phyloP scores from a whole-genome alignment of 305 asterid genomes.

The Fraxinus sp. region DNA sequence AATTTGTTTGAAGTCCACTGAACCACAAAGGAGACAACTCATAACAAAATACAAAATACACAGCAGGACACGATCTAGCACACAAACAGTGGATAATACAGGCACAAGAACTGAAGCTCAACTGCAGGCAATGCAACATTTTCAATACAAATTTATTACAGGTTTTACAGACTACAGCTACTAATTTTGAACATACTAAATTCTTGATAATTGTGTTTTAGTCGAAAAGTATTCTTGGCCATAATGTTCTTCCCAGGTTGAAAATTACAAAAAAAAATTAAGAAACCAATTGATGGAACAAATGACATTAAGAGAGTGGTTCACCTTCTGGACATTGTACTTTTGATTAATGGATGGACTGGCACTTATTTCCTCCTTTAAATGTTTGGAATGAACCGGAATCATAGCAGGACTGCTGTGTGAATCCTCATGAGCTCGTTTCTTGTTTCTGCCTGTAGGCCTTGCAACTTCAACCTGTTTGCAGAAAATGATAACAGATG shows the following conservation, averaged over 20 bases:
- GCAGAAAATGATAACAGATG: slow-evolving; percentile 21
- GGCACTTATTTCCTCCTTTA: slow-evolving; percentile 32
- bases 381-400: slow-evolving; percentile 48
- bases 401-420: slow-evolving; percentile 39
- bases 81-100: background rate
- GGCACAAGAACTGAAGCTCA: background rate
- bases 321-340: slow-evolving; percentile 45
- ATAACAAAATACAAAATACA: slow-evolving; percentile 4
- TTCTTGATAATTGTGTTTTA: slow-evolving; percentile 14
- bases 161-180: slow-evolving; percentile 1
- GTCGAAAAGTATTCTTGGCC: slow-evolving; percentile 5
- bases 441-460: slow-evolving; percentile 70
- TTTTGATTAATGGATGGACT: slow-evolving; percentile 30
- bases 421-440: slow-evolving; percentile 67
- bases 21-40: background rate
- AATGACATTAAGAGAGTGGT: slow-evolving; percentile 6
- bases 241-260: slow-evolving; percentile 5
- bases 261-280: background rate
- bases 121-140: background rate
- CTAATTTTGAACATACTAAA: slow-evolving; percentile 6
- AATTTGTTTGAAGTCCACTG: background rate
- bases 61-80: slow-evolving; percentile 6
- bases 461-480: slow-evolving; percentile 89
- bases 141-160: background rate
- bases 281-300: slow-evolving; percentile 17